Percentiles rank a stretch among this genome's conserved stretches.
Evolutionary conservation across 305 asterid genomes (phyloP).

Genomic region (Rubia balearica): DNA sequence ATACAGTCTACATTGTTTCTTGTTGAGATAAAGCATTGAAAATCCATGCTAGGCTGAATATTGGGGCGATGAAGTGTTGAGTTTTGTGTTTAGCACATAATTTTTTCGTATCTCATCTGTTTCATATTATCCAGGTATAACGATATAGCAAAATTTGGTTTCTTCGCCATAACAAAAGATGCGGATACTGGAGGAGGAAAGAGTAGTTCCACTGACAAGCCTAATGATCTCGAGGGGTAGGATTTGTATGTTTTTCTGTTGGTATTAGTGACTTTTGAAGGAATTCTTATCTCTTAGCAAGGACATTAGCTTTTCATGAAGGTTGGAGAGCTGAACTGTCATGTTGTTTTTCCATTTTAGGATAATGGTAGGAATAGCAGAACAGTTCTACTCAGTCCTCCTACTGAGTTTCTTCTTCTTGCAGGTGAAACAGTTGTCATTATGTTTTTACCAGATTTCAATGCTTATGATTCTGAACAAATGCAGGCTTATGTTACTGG

Average conservation of each 20-base stretch:
- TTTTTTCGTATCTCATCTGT: neutral
- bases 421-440: conserved; percentile 39
- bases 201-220: conserved; percentile 34
- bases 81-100: conserved; percentile 22
- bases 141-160: conserved; percentile 83
- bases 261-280: conserved; percentile 7
- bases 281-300: conserved; percentile 1
- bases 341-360: conserved; percentile 30
- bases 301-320: conserved; percentile 10
- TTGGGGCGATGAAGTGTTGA: neutral
- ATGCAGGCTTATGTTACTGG: conserved; percentile 50
- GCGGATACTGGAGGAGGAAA: conserved; percentile 30
- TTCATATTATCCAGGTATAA: conserved; percentile 8
- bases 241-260: conserved; percentile 13
- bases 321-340: conserved; percentile 14
- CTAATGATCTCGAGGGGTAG: conserved; percentile 68
- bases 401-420: conserved; percentile 80
- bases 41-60: neutral
- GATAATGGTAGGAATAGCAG: conserved; percentile 69
- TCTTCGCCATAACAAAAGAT: conserved; percentile 50
- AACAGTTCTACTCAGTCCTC: conserved; percentile 77
- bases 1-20: conserved; percentile 26
- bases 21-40: neutral
- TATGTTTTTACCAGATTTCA: neutral
- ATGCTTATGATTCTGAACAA: conserved; percentile 3